Evolutionary conservation across 2,329 filamentous ascomycete species (phyloP).

Genomic region (Ophiostoma tasmaniense): DNA sequence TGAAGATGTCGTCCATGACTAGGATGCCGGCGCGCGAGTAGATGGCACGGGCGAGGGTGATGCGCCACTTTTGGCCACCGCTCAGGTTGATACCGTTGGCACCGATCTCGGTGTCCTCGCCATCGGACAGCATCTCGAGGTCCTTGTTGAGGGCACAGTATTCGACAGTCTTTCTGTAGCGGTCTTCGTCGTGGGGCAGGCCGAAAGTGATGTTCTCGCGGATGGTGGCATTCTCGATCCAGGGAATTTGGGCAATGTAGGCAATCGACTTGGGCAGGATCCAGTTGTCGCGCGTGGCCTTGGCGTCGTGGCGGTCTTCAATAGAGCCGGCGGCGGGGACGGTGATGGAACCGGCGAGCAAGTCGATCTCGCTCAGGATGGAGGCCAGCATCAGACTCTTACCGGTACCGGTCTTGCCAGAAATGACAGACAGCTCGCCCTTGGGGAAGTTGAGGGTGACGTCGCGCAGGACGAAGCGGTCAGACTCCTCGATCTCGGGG

Average conservation of each 20-base stretch:
- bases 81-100: constrained; percentile 78
- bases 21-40: constrained; percentile 72
- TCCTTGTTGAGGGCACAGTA: constrained; percentile 71
- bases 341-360: constrained; percentile 54
- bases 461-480: constrained; percentile 57
- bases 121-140: constrained; percentile 65
- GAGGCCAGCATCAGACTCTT: constrained; percentile 68
- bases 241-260: constrained; percentile 71
- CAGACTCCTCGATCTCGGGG: constrained; percentile 41
- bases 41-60: constrained; percentile 69
- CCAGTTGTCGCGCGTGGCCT: constrained; percentile 59
- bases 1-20: constrained; percentile 77
- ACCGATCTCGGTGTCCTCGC: constrained; percentile 72
- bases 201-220: constrained; percentile 73
- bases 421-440: constrained; percentile 63
- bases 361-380: constrained; percentile 66
- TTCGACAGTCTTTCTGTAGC: constrained; percentile 61
- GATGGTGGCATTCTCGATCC: constrained; percentile 77
- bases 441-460: constrained; percentile 58
- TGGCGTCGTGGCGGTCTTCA: constrained; percentile 49
- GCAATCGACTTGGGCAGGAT: constrained; percentile 61
- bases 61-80: constrained; percentile 75
- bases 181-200: constrained; percentile 56
- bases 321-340: constrained; percentile 43
- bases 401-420: constrained; percentile 68